A percentile compares a stretch with the other conserved stretches of the same genome.
phyloP scores from a whole-genome alignment of 2,329 filamentous ascomycete species.

The Thermothelomyces thermophilus region DNA sequence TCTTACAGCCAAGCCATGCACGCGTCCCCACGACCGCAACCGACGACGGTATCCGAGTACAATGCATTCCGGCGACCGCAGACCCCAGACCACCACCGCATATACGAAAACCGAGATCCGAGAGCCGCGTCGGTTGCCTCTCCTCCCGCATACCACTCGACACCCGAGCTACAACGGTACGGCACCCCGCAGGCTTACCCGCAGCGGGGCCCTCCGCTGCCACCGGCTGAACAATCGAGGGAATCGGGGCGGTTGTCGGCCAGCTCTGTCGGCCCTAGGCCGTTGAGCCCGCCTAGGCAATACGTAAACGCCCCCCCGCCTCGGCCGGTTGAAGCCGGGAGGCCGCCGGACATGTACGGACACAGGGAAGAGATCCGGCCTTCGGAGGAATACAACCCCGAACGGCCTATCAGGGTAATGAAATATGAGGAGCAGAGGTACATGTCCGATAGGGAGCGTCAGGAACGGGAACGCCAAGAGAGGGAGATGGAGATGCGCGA shows the following conservation, averaged over 20 bases:
- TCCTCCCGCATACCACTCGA: conserved; percentile 45
- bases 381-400: conserved; percentile 46
- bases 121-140: conserved; percentile 42
- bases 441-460: conserved; percentile 39
- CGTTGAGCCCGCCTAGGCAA: conserved; percentile 47
- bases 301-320: conserved; percentile 39
- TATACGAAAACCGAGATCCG: conserved; percentile 41
- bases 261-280: conserved; percentile 38
- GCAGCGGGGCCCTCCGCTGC: conserved; percentile 43
- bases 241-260: conserved; percentile 34
- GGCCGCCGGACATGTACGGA: conserved; percentile 40
- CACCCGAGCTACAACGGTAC: conserved; percentile 53
- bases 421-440: conserved; percentile 51
- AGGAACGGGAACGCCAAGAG: conserved; percentile 31
- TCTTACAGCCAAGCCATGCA: conserved; percentile 44
- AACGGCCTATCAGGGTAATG: conserved; percentile 38
- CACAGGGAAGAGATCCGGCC: conserved; percentile 43
- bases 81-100: conserved; percentile 62
- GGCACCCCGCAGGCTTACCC: conserved; percentile 52
- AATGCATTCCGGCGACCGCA: conserved; percentile 59
- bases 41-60: conserved; percentile 51
- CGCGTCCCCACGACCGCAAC: conserved; percentile 50
- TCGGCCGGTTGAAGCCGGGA: conserved; percentile 42
- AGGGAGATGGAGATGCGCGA: conserved; percentile 42
- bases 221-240: conserved; percentile 39